Percentiles rank a stretch among this genome's conserved stretches.
These are phyloP conservation scores for Fraxinus sp. DNA, from an alignment of 305 asterid genomes.

Conservation along the genomic window DNA sequence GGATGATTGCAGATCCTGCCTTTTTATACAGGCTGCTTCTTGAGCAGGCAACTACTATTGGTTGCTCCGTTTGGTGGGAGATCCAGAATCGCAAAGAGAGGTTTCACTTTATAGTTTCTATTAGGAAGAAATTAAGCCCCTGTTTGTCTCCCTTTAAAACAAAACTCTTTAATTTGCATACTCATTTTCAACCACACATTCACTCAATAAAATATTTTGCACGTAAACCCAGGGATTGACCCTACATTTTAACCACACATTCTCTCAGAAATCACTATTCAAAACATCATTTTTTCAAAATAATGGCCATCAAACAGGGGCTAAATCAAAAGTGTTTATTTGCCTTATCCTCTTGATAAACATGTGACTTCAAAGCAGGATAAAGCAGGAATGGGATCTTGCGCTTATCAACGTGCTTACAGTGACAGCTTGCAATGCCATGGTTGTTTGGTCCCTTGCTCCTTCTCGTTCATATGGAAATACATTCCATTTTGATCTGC, in stretches of 20 bases:
- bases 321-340: not conserved
- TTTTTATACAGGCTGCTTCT: slow-evolving; percentile 75
- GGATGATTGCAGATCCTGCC: slow-evolving; percentile 99
- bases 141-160: not conserved
- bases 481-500: slow-evolving; percentile 90
- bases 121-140: not conserved
- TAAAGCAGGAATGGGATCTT: slow-evolving; percentile 99
- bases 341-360: slow-evolving; percentile 18
- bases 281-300: too few relatives aligned
- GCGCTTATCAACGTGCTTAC: slow-evolving; percentile 93
- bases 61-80: slow-evolving; percentile 96
- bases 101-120: slow-evolving; percentile 31
- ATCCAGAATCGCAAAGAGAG: slow-evolving; percentile 89
- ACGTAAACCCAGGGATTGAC: too few relatives aligned
- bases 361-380: slow-evolving; percentile 45
- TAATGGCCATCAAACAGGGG: too few relatives aligned
- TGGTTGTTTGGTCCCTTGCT: slow-evolving; percentile 92
- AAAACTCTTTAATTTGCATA: too few relatives aligned
- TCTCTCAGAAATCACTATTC: too few relatives aligned
- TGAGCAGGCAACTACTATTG: slow-evolving; percentile 87
- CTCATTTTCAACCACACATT: too few relatives aligned
- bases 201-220: too few relatives aligned
- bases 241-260: too few relatives aligned
- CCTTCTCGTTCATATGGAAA: slow-evolving; percentile 98
- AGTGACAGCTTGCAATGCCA: slow-evolving; percentile 85